Conservation (phyloP, 2,329 filamentous ascomycete species). For the Clonostachys chloroleuca region DNA sequence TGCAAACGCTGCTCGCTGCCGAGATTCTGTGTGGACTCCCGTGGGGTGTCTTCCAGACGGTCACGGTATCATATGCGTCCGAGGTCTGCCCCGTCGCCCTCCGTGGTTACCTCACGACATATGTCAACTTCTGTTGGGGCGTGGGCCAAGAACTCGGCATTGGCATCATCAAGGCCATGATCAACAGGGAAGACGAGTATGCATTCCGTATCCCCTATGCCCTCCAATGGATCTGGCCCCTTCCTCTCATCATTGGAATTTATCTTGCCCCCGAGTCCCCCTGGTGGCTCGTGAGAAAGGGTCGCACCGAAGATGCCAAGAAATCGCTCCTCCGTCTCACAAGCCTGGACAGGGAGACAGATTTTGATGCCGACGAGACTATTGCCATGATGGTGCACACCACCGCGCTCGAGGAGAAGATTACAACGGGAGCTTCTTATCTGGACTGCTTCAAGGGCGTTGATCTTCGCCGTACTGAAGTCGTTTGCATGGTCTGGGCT, state of each 20-base stretch:
- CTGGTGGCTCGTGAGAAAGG: constrained; percentile 34
- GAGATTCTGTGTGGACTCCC: constrained; percentile 27
- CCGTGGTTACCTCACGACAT: constrained; percentile 28
- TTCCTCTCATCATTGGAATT: constrained; percentile 28
- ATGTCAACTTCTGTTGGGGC: constrained; percentile 20
- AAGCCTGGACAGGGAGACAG: constrained; percentile 25
- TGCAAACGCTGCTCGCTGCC: constrained; percentile 20
- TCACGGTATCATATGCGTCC: constrained; percentile 26
- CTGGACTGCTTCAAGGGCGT: constrained; percentile 40
- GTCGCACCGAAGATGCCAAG: constrained; percentile 21
- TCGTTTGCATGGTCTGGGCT: constrained; percentile 37
- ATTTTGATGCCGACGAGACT: constrained; percentile 18
- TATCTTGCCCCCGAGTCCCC: constrained; percentile 32
- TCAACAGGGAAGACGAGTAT: constrained; percentile 25
- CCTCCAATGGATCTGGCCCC: constrained; percentile 35
- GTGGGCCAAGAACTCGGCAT: constrained; percentile 31
- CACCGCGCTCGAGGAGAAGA: constrained; percentile 37
- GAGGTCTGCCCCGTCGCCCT: constrained; percentile 21
- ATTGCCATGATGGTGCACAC: constrained; percentile 48
- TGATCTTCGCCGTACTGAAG: constrained; percentile 39
- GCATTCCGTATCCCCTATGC: constrained; percentile 35
- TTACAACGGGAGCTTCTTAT: constrained; percentile 34
- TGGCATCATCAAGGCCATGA: constrained; percentile 27
- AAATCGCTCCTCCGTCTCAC: constrained; percentile 33
- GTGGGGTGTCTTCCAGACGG: constrained; percentile 21